Conservation (phyloP, 805 yeast genomes). For the Teunomyces pallodes region DNA sequence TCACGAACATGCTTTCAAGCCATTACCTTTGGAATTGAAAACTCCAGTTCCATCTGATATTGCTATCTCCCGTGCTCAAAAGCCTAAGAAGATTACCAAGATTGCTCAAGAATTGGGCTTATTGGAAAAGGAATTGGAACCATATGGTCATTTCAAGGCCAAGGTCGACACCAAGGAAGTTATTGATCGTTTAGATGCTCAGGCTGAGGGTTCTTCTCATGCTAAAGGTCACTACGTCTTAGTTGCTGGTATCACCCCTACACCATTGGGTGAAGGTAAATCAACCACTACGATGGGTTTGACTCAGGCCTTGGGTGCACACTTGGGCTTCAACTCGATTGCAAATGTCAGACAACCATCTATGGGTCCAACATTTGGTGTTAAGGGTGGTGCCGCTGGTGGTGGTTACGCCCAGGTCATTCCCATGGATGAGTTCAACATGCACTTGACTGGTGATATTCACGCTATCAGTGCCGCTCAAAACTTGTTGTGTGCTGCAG, state of each 20-base stretch:
- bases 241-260: conserved; percentile 97
- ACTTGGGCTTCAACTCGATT: conserved; percentile 73
- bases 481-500: conserved; percentile 91
- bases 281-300: conserved; percentile 94
- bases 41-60: conserved; percentile 87
- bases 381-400: conserved; percentile 99
- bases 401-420: conserved; percentile 98
- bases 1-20: conserved; percentile 48
- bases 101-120: conserved; percentile 85
- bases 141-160: conserved; percentile 86
- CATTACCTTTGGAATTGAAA: conserved; percentile 49
- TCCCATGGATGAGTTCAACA: conserved; percentile 98
- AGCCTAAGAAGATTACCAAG: conserved; percentile 74
- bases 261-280: conserved; percentile 98
- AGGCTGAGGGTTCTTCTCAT: conserved; percentile 61
- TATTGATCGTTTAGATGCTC: conserved; percentile 47
- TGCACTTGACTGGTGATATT: conserved; percentile 96
- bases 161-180: conserved; percentile 59
- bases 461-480: conserved; percentile 95
- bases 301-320: conserved; percentile 96
- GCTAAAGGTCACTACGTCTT: conserved; percentile 83
- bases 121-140: conserved; percentile 74
- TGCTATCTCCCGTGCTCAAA: conserved; percentile 84
- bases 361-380: conserved; percentile 98
- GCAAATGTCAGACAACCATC: conserved; percentile 98